Base-by-base conservation (phyloP, 805 yeast species). In the Pichia nakasei region DNA sequence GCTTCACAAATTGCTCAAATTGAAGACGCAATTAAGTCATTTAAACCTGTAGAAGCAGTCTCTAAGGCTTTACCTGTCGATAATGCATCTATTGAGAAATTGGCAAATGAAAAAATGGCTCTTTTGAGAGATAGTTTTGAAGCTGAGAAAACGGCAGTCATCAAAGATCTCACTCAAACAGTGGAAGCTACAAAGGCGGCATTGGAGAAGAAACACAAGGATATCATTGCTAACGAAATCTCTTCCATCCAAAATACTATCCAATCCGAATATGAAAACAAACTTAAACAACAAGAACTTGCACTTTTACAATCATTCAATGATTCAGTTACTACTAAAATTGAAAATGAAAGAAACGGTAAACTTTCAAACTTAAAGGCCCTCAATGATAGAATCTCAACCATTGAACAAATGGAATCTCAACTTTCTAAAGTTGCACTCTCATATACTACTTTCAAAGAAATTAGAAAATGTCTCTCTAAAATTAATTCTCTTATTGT, bases 261-360 rank as follows among this genome's bases (percentile, higher is more conserved):
- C 41, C 64, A 78, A 37, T 71, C 78, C 38, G 84, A 85, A 50
- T 89, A 88, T 18, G 79, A 79, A 47, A 88, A 86, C 63, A 80
- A 80, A 43, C 73, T 86, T 26, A 68, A 78, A 9, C 69, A 82
- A 58, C 76, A 81, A 45, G 76, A 85, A 55, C 67, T 80, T 41
- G 80, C 78, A 52, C 82, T 83, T 53, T 77, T 86, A 46, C 74
- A 80, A 52, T 79, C 77, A 56, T 79, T 85, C 59, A 75, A 80
- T 49, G 67, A 70, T 42, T 67, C 76, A 45, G 69, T 87, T 39
- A 59, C 71, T 38, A 72, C 75, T 43, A 73, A 73, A 47, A 73
- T 89, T 43, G 89, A 82, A 50, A 50, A 60, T 12, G 95, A 84
- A 69, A 80, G 97, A 65, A 71, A 80, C 50, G 86, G 88, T 22